Percentiles rank a stretch among this genome's conserved stretches.
Conservation (phyloP, 805 yeast species). For the Candida sakaeoensis region DNA sequence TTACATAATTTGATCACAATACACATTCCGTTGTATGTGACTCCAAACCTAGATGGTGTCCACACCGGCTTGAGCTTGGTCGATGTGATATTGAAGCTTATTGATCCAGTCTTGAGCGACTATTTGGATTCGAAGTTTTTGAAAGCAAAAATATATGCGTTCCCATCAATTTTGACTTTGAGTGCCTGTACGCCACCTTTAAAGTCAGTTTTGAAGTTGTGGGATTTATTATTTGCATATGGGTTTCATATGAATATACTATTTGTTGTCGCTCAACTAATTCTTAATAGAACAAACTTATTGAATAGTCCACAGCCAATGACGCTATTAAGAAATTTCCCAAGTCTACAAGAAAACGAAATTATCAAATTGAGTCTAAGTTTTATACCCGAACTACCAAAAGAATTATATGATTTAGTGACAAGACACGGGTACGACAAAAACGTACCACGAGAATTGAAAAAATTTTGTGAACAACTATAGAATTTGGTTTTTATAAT, state of each 20-base stretch:
- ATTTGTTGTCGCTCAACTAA: constrained; percentile 78
- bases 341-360: constrained; percentile 66
- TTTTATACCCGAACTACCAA: constrained; percentile 72
- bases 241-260: constrained; percentile 86
- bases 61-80: constrained; percentile 71
- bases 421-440: constrained; percentile 61
- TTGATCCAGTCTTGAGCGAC: constrained; percentile 68
- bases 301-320: constrained; percentile 65
- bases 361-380: constrained; percentile 76
- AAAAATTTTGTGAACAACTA: constrained; percentile 10
- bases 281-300: constrained; percentile 62
- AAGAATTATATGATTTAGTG: constrained; percentile 56
- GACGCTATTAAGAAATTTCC: constrained; percentile 69
- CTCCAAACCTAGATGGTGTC: constrained; percentile 76
- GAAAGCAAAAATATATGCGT: constrained; percentile 83
- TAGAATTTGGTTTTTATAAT: constrained; percentile 28
- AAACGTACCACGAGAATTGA: constrained; percentile 33
- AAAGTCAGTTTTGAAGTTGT: constrained; percentile 65
- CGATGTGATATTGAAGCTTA: constrained; percentile 65
- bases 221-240: constrained; percentile 91
- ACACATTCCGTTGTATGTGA: constrained; percentile 74
- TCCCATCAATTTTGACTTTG: constrained; percentile 76
- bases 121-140: constrained; percentile 60
- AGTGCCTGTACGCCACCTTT: constrained; percentile 89
- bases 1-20: constrained; percentile 58